Base-by-base conservation (phyloP, 1,284 basidiomycete genomes). In the Psilocybe mexicana region DNA sequence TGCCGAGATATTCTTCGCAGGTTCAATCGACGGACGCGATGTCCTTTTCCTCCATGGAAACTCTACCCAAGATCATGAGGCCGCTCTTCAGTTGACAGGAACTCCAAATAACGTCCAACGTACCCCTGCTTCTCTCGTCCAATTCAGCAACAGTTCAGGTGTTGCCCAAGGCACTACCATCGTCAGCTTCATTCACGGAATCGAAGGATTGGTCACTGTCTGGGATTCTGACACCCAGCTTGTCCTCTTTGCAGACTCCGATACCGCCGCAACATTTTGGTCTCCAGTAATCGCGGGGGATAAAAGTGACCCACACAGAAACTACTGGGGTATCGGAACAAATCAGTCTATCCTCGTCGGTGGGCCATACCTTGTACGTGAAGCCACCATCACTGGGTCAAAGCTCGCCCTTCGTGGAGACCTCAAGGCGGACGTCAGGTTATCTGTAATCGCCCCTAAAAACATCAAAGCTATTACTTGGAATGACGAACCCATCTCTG, bases 1-100 rank as follows among this genome's bases (percentile, higher is more conserved):
- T 8, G 87, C 89, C 0, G 78, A 82, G 52, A 74, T 92, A 10
- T 74, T 80, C 66, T 92, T 83, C 64, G 84, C 90, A 0, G 86
- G 88, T 8, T 74, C 68, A 12, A 90, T 92, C 56, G 88, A 84
- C 42, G 72, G 67, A 2, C 79, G 88, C 28, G 88, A 92, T 64
- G 76, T 92, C 24, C 72, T 92, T 4, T 85, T 90, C 73, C 72
- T 92, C 11, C 83, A 86, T 65, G 88, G 88, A 1, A 78, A 85
- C 59, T 66, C 77, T 1, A 67, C 69, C 2, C 83, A 91, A 62
- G 76, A 78, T n/a, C 83, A 88, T 67, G 88, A 92, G 67, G 70
- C 76, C 43, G 74, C 83, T 1, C 69, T 90, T 42, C 49, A 60
- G 0, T 68, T 85, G 18, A 74, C 70, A 0, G 85, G 84, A 23